These are phyloP conservation scores for Fraxinus dipetala DNA, from an alignment of 305 asterid genomes.

Conservation along the genomic window DNA sequence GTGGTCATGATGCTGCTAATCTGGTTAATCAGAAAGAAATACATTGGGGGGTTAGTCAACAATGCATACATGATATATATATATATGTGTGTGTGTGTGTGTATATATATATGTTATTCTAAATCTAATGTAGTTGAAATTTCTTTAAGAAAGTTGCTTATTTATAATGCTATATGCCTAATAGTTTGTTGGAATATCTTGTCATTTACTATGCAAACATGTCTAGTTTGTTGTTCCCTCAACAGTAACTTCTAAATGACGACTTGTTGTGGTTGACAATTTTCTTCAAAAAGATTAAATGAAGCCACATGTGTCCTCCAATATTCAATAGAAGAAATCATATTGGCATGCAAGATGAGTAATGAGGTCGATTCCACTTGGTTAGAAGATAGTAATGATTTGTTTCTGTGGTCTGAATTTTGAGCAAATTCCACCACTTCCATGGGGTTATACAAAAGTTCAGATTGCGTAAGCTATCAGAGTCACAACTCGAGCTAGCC, in stretches of 20 bases:
- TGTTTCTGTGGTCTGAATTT: background rate
- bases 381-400: background rate
- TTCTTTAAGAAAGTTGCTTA: background rate
- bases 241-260: background rate
- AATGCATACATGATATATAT: background rate
- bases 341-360: slow-evolving; percentile 12
- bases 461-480: background rate
- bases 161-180: slow-evolving; percentile 4
- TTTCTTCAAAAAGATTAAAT: slow-evolving; percentile 1
- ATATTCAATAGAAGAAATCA: background rate
- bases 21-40: slow-evolving; percentile 84
- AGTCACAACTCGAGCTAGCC: background rate
- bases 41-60: slow-evolving; percentile 87
- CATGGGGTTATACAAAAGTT: background rate
- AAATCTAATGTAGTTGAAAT: background rate
- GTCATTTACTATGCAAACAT: background rate
- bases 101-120: background rate
- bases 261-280: background rate
- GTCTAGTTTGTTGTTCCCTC: background rate
- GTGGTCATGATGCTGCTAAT: slow-evolving; percentile 80
- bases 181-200: slow-evolving; percentile 4
- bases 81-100: no score
- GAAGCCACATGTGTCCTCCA: background rate
- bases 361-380: background rate
- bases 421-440: background rate